phyloP scores from a whole-genome alignment of 2,329 filamentous ascomycete genomes.

The Sporothrix dimorphospora region DNA sequence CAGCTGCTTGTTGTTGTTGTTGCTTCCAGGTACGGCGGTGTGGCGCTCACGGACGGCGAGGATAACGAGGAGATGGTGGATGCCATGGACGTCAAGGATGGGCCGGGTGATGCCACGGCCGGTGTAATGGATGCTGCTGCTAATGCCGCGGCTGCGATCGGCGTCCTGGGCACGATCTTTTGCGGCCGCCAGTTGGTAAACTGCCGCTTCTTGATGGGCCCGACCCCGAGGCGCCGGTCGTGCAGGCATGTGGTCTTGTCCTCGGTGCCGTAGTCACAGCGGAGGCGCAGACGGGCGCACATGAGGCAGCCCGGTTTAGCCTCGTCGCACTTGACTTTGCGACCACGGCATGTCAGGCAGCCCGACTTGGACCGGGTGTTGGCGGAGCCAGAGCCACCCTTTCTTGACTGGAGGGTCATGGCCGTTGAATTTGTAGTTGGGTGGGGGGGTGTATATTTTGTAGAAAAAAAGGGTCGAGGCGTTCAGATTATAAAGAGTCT shows the following conservation, averaged over 20 bases:
- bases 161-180: constrained; percentile 12
- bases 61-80: not conserved
- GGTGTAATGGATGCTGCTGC: not conserved
- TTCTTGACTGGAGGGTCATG: not conserved
- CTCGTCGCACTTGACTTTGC: constrained; percentile 29
- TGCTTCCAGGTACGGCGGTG: not conserved
- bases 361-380: constrained; percentile 24
- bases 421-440: not conserved
- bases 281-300: not conserved
- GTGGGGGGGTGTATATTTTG: not conserved
- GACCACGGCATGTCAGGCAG: constrained; percentile 22
- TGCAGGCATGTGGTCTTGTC: constrained; percentile 2
- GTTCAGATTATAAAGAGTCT: not conserved
- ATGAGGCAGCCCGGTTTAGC: constrained; percentile 13
- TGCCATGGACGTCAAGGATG: not conserved
- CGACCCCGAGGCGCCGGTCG: constrained; percentile 14
- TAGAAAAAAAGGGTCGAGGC: not conserved
- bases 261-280: not conserved
- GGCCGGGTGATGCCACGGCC: not conserved
- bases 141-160: not conserved
- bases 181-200: constrained; percentile 24
- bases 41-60: not conserved
- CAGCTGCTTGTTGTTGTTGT: not conserved
- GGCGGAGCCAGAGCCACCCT: not conserved
- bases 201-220: constrained; percentile 24